Evolutionary conservation across 768 basidiomycete species (phyloP), one percentile per base, ranked within the genome.

Genomic region (Russula lepida): DNA sequence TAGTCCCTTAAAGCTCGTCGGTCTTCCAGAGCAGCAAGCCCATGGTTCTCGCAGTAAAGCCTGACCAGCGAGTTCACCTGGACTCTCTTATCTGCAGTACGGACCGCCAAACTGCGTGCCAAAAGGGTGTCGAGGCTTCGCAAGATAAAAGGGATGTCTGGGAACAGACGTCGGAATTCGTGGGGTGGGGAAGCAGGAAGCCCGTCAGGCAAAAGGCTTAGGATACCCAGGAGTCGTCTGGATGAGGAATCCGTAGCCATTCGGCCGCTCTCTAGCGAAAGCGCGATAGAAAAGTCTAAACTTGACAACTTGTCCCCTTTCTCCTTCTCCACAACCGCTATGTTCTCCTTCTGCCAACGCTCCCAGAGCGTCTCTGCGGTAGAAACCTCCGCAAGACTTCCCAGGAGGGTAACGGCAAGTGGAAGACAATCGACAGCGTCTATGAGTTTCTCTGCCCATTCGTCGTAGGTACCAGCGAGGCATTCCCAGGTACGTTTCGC

Each of bases 381-480:
- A 8, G 59, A 41, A n/a, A 60, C 62, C 27, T 63, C 53, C 9
- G 62, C 58, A 23, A 55, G 52, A 23, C 59, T 59, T 12, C 39
- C 62, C 1, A 63, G 48, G 13, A 63, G 58, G 35, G 62, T 54
- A 13, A 63, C 62, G 47, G 62, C 62, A 13, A 63, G 62, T 7
- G 62, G 62, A 4, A 50, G 47, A 41, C 62, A 55, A 37, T 61
- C 62, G 32, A 63, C 62, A 1, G 41, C 62, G 23, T 51, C 53
- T 32, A 63, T 63, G 15, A 63, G 62, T 23, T 60, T 53, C 35
- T 63, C 62, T 0, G 62, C 62, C 58, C 59, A 62, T 33, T 58
- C 50, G 6, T 62, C 61, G 37, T 35, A 58, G 1, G 51, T 23
- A 6, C 59, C 59, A 4, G 62, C 62, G 25, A 63, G 46, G 39